A percentile compares a stretch with the other conserved stretches of the same genome.
Conservation (phyloP, 1,284 basidiomycete species). For the Rhodotorula sp. region DNA sequence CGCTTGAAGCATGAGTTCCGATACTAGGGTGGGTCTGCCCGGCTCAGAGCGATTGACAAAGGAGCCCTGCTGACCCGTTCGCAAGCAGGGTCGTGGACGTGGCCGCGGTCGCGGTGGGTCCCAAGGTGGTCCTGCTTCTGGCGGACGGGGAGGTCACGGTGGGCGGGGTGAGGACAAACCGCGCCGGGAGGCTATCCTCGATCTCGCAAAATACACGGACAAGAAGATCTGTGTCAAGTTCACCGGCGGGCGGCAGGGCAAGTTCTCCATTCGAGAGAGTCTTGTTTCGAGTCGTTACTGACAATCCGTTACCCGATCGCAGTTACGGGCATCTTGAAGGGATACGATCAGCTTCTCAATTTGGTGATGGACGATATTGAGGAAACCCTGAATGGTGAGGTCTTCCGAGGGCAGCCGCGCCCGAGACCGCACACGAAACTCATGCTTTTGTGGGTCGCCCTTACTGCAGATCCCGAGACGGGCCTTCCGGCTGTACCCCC, state of each 20-base stretch:
- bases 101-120: conserved; percentile 45
- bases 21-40: not conserved
- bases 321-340: conserved; percentile 92
- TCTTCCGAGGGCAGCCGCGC: too few relatives aligned
- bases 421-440: too few relatives aligned
- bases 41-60: not conserved
- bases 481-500: conserved; percentile 27
- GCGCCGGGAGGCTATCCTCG: conserved; percentile 91
- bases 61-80: too few relatives aligned
- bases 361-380: conserved; percentile 87
- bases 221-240: conserved; percentile 93
- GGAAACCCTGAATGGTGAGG: conserved; percentile 66
- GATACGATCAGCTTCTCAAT: conserved; percentile 94
- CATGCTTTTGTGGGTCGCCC: not conserved
- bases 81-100: conserved; percentile 22
- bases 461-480: conserved; percentile 39
- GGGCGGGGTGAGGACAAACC: conserved; percentile 63
- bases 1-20: conserved; percentile 2
- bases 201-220: conserved; percentile 90
- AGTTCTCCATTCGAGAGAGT: not conserved
- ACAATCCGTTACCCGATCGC: conserved; percentile 30
- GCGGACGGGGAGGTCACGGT: conserved; percentile 19
- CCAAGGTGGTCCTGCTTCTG: conserved; percentile 1
- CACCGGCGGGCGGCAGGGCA: conserved; percentile 93
- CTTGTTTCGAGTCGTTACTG: not conserved